Conservation (phyloP, 2,329 filamentous ascomycete genomes). For the Chaetomiaceae sp. region DNA sequence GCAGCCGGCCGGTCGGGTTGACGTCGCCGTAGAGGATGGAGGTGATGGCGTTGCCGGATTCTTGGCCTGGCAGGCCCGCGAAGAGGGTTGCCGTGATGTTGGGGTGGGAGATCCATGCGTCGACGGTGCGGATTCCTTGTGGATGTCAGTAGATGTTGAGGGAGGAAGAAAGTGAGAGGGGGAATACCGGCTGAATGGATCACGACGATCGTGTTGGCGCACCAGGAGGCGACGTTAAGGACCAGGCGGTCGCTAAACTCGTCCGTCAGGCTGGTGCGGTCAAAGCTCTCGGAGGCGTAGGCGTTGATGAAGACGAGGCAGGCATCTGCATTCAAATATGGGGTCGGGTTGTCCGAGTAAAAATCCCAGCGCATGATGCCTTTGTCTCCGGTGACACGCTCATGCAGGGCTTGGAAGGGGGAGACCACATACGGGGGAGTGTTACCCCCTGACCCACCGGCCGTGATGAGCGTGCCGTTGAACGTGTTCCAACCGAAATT, state of each 20-base stretch:
- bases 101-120: slow-evolving; percentile 59
- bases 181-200: slow-evolving; percentile 50
- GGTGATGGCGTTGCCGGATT: slow-evolving; percentile 54
- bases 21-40: slow-evolving; percentile 55
- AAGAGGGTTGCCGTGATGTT: slow-evolving; percentile 62
- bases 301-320: slow-evolving; percentile 64
- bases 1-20: slow-evolving; percentile 52
- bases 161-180: neutral
- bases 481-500: slow-evolving; percentile 46
- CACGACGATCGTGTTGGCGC: slow-evolving; percentile 59
- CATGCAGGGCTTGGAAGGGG: slow-evolving; percentile 55
- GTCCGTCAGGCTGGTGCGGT: slow-evolving; percentile 63
- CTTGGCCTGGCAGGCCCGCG: slow-evolving; percentile 62
- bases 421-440: slow-evolving; percentile 43
- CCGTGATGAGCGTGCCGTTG: slow-evolving; percentile 49
- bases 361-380: slow-evolving; percentile 57
- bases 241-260: slow-evolving; percentile 60
- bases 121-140: slow-evolving; percentile 54
- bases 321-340: slow-evolving; percentile 50
- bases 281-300: slow-evolving; percentile 73
- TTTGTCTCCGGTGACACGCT: slow-evolving; percentile 48
- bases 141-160: neutral
- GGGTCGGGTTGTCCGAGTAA: slow-evolving; percentile 39
- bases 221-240: slow-evolving; percentile 54
- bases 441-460: slow-evolving; percentile 49